Evolutionary conservation across 805 yeast genomes (phyloP), one percentile per base, ranked within the genome.

Genomic region (Barnettozyma vustinii): DNA sequence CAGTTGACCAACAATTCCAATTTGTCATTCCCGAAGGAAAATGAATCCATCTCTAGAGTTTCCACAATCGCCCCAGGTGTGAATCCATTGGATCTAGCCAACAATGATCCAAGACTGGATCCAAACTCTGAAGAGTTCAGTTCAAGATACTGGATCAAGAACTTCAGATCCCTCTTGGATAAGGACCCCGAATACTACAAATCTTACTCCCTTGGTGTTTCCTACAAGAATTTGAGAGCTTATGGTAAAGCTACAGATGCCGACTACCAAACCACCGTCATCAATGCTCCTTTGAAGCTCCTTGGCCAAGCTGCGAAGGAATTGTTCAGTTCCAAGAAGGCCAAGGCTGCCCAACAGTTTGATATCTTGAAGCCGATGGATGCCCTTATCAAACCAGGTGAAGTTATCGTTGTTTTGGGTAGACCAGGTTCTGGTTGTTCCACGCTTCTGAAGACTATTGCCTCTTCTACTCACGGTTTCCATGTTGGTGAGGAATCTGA

Each of bases 391-490:
- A 69, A 68, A 47, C 84, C 89, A 2, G 89, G 90, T 48, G 83
- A 83, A 52, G 71, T 83, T 42, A 79, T 84, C 5, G 86, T 84
- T 47, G 91, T 85, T 10, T 69, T 85, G 42, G 92, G 94, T 49
- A 76, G 91, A 65, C 92, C 92, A 1, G 92, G 92, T 57, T 74
- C 85, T 35, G 87, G 87, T 40, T 81, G 87, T 57, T 70, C 86
- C 7, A 80, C 87, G 4, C 67, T 80, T 45, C 68, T 81, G 56
- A 80, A 80, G 58, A 69, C 83, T 5, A 64, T 82, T 42, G 73
- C 83, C 39, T 68, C 78, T 30, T 73, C 74, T 42, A 80, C 84
- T 2, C 74, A 77, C 56, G 86, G 84, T 39, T 80, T 76, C 63
- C 63, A 72, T 40, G 58, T 79, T 37, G 76, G 71, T 45, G 56